Base-by-base conservation (phyloP, 495 filamentous ascomycete genomes). In the Podospora tetraspora region DNA sequence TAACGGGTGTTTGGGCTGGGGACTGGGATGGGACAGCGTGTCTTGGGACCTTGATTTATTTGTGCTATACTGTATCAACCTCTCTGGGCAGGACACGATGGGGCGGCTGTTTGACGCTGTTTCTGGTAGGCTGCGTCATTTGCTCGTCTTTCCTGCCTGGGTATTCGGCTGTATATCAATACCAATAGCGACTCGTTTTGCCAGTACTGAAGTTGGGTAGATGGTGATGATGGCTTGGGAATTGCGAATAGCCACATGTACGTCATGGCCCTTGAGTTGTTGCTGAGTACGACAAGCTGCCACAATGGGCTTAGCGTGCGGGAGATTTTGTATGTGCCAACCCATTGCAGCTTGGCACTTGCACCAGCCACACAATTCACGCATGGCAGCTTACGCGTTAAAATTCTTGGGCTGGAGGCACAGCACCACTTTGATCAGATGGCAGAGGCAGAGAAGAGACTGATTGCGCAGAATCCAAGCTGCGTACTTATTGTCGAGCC, bases 261-360 rank as follows among this genome's bases (percentile, higher is more conserved):
- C 67, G 63, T 69, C 67, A 66, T 69, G 27, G 19, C 30, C 11
- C 8, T 3, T 25, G 43, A 5, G 27, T 32, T 22, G 7, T 21
- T 57, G 32, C 57, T 63, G 32, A 59, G 37, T 61, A 69, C n/a
- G 22, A 7, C 30, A 29, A 29, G 37, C 22, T 68, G 61, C 70
- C 67, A 37, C 22, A 62, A 69, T 6, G n/a, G 66, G 69, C 43
- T 62, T 70, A 67, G 65, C 57, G 25, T 58, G 13, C n/a, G 37
- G 25, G 29, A 43, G 37, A 43, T 43, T 43, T 34, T 61, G 21
- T n/a, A n/a, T 57, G 29, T 43, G 30, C 30, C 30, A 5, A 21
- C 24, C 25, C 24, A 57, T 57, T 57, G 32, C 67, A 16, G 19
- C 30, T 27, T 13, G 2, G 32, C 12, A 37, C 34, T 6, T 43